Evolutionary conservation across 2,329 filamentous ascomycete genomes (phyloP).

Genomic region (Ophiostoma tasmaniense): DNA sequence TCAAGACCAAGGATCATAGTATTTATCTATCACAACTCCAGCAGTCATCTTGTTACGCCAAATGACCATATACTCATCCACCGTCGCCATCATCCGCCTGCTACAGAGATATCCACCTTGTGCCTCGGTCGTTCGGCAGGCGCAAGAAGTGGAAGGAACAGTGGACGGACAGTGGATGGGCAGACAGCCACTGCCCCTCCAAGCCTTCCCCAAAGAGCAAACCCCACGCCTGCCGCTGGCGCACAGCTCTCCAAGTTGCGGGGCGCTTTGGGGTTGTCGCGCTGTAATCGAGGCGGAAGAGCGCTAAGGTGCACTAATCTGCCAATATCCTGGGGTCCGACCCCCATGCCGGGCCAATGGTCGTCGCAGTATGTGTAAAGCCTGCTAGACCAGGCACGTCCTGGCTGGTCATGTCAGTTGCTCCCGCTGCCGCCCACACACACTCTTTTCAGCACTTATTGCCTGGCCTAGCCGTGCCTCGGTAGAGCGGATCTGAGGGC

Average conservation of each 20-base stretch:
- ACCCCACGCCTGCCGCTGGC: constrained; percentile 11
- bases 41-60: background rate
- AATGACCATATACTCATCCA: background rate
- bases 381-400: background rate
- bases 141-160: background rate
- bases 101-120: constrained; percentile 2
- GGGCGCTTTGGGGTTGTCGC: constrained; percentile 8
- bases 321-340: background rate
- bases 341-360: constrained; percentile 1
- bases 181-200: constrained; percentile 8
- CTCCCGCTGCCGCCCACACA: background rate
- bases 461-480: constrained; percentile 15
- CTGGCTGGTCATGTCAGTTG: background rate
- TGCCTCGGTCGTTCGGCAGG: constrained; percentile 21
- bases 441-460: background rate
- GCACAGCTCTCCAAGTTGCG: constrained; percentile 12
- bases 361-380: background rate
- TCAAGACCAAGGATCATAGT: background rate
- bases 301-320: background rate
- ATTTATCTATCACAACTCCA: background rate
- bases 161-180: background rate
- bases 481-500: constrained; percentile 17
- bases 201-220: constrained; percentile 5
- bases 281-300: background rate
- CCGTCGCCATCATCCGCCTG: background rate